A percentile compares a stretch with the other conserved stretches of the same genome.
Conservation (phyloP, 2,329 filamentous ascomycete species). For the Sphaceloma murrayae region DNA sequence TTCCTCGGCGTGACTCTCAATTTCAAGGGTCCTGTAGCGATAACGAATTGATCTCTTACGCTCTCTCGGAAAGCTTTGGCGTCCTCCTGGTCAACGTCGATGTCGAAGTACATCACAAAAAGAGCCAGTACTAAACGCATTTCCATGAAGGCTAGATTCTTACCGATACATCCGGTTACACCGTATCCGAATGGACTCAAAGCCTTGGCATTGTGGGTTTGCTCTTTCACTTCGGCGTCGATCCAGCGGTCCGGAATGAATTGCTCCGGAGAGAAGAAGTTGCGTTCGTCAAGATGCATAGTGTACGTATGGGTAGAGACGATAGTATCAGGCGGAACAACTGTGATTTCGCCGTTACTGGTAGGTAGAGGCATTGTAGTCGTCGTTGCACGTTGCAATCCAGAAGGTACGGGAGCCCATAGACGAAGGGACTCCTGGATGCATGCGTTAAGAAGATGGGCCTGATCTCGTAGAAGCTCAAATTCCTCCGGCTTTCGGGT, state of each 20-base stretch:
- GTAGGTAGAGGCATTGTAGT: constrained; percentile 24
- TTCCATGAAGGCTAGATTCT: constrained; percentile 31
- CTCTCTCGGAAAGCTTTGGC: constrained; percentile 28
- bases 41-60: constrained; percentile 19
- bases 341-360: neutral
- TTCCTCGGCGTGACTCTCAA: constrained; percentile 1
- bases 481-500: constrained; percentile 18
- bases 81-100: constrained; percentile 31
- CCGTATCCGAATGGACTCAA: constrained; percentile 31
- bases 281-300: constrained; percentile 3
- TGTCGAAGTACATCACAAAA: constrained; percentile 30
- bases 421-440: constrained; percentile 39
- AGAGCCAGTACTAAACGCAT: constrained; percentile 29
- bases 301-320: neutral
- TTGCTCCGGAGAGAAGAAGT: constrained; percentile 2
- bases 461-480: constrained; percentile 23
- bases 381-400: constrained; percentile 31
- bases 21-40: neutral
- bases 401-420: constrained; percentile 33
- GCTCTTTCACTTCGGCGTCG: constrained; percentile 25
- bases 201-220: constrained; percentile 27
- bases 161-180: constrained; percentile 31
- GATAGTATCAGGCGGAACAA: neutral
- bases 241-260: constrained; percentile 34
- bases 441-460: constrained; percentile 30